phyloP scores from a whole-genome alignment of 768 basidiomycete species.

The Gelatoporia subvermispora region DNA sequence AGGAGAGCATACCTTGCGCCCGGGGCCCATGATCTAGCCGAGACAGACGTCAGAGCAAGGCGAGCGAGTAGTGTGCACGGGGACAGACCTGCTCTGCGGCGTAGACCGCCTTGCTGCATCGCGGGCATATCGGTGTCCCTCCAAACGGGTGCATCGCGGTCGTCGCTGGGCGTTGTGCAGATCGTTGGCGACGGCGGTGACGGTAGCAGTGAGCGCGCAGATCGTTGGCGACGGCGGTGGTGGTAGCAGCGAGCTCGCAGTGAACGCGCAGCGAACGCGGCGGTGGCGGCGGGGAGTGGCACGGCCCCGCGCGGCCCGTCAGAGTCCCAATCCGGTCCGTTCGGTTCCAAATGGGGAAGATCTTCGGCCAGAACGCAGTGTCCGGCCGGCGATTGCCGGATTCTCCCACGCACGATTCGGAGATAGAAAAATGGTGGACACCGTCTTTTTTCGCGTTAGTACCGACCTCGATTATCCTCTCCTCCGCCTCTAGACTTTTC shows the following conservation, averaged over 20 bases:
- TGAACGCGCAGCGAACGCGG: background rate
- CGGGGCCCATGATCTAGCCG: conserved; percentile 75
- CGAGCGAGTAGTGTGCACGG: background rate
- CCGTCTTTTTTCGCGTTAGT: conserved; percentile 12
- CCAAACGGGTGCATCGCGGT: conserved; percentile 65
- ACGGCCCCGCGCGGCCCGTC: background rate
- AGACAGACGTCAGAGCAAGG: conserved; percentile 9
- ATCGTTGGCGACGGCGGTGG: background rate
- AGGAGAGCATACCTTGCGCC: conserved; percentile 62
- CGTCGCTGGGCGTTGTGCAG: background rate
- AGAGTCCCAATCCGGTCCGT: background rate
- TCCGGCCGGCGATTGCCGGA: conserved; percentile 21
- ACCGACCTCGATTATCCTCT: background rate
- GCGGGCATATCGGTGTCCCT: conserved; percentile 66
- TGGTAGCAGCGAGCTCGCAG: background rate
- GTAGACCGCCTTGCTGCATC: conserved; percentile 75
- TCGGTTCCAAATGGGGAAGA: background rate
- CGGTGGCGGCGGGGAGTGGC: too few relatives aligned
- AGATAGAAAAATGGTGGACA: conserved; percentile 33
- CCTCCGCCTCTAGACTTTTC: conserved; percentile 19
- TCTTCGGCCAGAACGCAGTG: conserved; percentile 1
- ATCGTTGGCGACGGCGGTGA: background rate
- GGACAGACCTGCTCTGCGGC: conserved; percentile 76
- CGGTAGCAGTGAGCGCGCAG: background rate
- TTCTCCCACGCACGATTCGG: conserved; percentile 27